Conservation (phyloP, 2,329 filamentous ascomycete species). For the Juglanconis sp. region DNA sequence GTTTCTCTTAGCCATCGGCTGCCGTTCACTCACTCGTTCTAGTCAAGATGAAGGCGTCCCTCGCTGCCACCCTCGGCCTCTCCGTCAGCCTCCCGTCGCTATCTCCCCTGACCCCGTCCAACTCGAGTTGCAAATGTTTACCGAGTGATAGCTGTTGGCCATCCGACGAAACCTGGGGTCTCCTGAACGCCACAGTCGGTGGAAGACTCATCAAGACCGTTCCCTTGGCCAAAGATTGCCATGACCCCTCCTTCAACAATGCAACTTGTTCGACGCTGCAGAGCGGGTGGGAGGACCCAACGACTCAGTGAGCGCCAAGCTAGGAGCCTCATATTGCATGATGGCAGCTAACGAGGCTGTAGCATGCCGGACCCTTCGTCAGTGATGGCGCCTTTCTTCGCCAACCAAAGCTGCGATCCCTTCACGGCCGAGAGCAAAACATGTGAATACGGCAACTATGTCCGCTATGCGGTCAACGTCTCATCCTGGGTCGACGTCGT, state of each 20-base stretch:
- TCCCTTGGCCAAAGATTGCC: slow-evolving; percentile 3
- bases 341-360: too few relatives aligned
- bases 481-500: not conserved
- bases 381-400: slow-evolving; percentile 28
- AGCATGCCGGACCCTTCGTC: slow-evolving; percentile 23
- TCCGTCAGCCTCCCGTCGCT: not conserved
- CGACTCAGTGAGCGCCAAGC: not conserved
- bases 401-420: slow-evolving; percentile 18
- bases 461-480: slow-evolving; percentile 8
- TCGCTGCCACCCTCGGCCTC: not conserved
- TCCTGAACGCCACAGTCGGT: slow-evolving; percentile 5
- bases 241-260: slow-evolving; percentile 9
- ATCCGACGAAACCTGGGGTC: not conserved
- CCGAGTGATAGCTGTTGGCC: slow-evolving; percentile 9
- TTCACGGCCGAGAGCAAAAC: slow-evolving; percentile 24
- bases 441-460: slow-evolving; percentile 28
- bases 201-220: slow-evolving; percentile 7
- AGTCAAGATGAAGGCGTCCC: not conserved
- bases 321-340: not conserved
- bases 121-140: slow-evolving; percentile 4
- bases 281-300: slow-evolving; percentile 1
- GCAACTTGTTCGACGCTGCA: slow-evolving; percentile 3
- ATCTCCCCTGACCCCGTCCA: not conserved
- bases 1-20: not conserved
- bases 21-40: not conserved